Conservation (phyloP, 306 rosid genomes). For the Inga laurina region DNA sequence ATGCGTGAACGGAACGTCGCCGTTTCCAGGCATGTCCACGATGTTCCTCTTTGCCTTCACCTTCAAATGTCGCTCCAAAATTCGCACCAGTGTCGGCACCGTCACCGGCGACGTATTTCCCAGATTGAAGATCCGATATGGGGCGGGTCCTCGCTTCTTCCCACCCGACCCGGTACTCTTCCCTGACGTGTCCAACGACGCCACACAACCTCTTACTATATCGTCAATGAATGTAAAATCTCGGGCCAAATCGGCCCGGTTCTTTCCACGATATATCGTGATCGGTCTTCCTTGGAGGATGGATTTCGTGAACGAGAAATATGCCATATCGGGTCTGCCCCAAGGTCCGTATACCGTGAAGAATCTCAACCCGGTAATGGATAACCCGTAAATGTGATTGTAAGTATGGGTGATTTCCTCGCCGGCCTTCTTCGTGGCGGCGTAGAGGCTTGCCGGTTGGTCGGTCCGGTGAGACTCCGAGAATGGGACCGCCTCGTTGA, state of each 20-base stretch:
- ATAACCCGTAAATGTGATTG: conserved; percentile 79
- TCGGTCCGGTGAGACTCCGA: conserved; percentile 80
- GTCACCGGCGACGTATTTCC: conserved; percentile 92
- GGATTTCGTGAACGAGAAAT: conserved; percentile 71
- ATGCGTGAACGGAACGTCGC: conserved; percentile 91
- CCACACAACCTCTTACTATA: conserved; percentile 80
- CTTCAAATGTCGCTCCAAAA: conserved; percentile 76
- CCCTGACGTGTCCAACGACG: conserved; percentile 70
- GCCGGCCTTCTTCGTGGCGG: conserved; percentile 91
- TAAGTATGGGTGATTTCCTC: conserved; percentile 86
- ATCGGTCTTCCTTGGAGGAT: conserved; percentile 87
- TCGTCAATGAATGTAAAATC: conserved; percentile 87
- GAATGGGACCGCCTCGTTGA: conserved; percentile 70
- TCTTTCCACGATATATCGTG: conserved; percentile 80
- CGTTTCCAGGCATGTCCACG: conserved; percentile 94
- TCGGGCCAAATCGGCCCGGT: conserved; percentile 71
- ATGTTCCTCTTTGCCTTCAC: conserved; percentile 75
- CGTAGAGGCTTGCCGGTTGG: conserved; percentile 74
- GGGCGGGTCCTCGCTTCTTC: conserved; percentile 66
- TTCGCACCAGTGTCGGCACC: conserved; percentile 72
- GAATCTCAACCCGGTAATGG: conserved; percentile 79
- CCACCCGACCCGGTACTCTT: conserved; percentile 92
- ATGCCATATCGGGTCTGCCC: conserved; percentile 97
- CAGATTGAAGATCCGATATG: conserved; percentile 74
- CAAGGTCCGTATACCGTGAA: conserved; percentile 94